phyloP scores from a whole-genome alignment of 176 grass and related monocot genomes.

The Metroxylon sagu region DNA sequence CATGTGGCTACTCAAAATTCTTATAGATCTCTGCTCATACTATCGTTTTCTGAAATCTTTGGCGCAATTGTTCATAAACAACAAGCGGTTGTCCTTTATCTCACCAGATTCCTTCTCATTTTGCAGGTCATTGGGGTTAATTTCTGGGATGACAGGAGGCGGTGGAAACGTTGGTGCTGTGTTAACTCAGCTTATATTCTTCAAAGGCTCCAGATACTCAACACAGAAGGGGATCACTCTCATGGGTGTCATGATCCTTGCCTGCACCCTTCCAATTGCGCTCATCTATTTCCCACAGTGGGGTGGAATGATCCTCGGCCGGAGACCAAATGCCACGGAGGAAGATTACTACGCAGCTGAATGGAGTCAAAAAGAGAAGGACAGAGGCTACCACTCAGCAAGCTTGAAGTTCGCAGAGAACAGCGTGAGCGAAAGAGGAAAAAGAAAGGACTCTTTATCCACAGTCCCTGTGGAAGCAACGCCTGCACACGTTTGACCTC shows the following conservation, averaged over 20 bases:
- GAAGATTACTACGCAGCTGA: conserved; percentile 75
- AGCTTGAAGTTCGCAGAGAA: conserved; percentile 69
- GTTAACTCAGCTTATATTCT: conserved; percentile 86
- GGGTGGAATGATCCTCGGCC: conserved; percentile 47
- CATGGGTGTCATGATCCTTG: conserved; percentile 93
- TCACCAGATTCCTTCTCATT: too few relatives aligned
- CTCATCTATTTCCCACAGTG: conserved; percentile 84
- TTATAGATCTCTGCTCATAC: too few relatives aligned
- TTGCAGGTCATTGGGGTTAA: conserved; percentile 58
- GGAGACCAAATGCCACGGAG: conserved; percentile 26
- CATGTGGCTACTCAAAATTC: too few relatives aligned
- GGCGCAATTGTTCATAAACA: too few relatives aligned
- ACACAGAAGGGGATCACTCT: conserved; percentile 78
- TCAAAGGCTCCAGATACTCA: conserved; percentile 51
- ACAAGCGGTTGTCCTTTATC: too few relatives aligned
- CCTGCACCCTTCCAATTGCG: conserved; percentile 52
- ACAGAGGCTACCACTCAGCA: conserved; percentile 26
- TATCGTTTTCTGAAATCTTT: too few relatives aligned
- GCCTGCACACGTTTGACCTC: conserved; percentile 27
- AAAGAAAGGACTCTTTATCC: conserved; percentile 11
- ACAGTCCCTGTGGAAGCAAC: conserved; percentile 40
- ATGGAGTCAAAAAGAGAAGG: conserved; percentile 53
- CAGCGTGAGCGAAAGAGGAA: conserved; percentile 47
- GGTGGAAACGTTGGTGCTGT: conserved; percentile 84
- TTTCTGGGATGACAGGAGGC: conserved; percentile 83